These are phyloP conservation scores for Cystobasidium ongulense DNA, from an alignment of 768 basidiomycete genomes.

Conservation along the genomic window DNA sequence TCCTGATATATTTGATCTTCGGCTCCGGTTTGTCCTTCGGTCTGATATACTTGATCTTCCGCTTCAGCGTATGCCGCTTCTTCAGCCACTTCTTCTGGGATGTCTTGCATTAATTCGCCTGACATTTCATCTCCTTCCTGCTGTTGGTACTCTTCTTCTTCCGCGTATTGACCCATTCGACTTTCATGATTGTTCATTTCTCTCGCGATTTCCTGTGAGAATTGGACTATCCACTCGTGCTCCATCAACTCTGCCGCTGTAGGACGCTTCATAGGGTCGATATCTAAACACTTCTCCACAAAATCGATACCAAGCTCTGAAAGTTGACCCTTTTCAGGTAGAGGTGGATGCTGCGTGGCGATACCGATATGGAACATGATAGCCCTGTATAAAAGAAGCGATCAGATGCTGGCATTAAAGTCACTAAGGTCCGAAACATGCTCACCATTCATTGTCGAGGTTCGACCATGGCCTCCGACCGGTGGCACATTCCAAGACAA, in stretches of 20 bases:
- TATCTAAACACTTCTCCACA: conserved; percentile 79
- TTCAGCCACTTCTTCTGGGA: neutral
- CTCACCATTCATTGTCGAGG: conserved; percentile 95
- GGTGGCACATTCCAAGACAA: conserved; percentile 92
- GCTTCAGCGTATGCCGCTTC: neutral
- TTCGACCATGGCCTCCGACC: conserved; percentile 98
- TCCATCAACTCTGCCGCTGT: conserved; percentile 73
- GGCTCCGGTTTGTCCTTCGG: no score
- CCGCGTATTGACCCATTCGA: neutral
- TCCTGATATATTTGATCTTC: no score
- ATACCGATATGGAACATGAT: conserved; percentile 99
- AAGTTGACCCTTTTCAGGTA: conserved; percentile 84
- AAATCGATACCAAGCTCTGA: conserved; percentile 84
- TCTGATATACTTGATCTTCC: conserved; percentile 23
- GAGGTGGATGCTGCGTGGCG: conserved; percentile 87
- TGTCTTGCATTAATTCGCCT: neutral
- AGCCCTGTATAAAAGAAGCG: conserved; percentile 60
- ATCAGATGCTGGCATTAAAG: neutral
- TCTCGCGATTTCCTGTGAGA: conserved; percentile 29
- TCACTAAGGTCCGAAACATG: neutral
- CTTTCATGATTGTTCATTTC: neutral
- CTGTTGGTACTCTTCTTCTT: conserved; percentile 30
- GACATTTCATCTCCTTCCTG: conserved; percentile 10
- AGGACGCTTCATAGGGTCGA: conserved; percentile 75
- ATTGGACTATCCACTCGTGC: conserved; percentile 67